phyloP scores from a whole-genome alignment of 306 rosid genomes.

The Ormosia semicastrata region DNA sequence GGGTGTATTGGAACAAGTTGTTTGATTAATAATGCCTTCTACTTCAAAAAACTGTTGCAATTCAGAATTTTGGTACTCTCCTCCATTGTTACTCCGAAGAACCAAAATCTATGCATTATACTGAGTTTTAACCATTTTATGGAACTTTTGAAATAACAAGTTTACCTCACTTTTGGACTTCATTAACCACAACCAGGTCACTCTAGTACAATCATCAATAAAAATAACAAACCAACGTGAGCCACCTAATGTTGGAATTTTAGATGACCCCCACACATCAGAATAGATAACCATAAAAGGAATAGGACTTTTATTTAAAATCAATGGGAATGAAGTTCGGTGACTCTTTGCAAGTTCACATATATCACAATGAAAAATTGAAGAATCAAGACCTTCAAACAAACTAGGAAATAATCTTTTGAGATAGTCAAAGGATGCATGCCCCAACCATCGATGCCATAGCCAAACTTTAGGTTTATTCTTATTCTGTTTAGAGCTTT shows the following conservation, averaged over 20 bases:
- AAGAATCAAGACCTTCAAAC: not conserved
- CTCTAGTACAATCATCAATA: not conserved
- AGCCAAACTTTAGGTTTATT: not conserved
- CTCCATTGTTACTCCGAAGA: not conserved
- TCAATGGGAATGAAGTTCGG: not conserved
- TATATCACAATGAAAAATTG: not conserved
- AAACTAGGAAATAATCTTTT: not conserved
- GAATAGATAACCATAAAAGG: not conserved
- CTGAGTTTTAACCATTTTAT: slow-evolving; percentile 10
- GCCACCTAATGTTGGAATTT: not conserved
- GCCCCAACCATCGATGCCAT: not conserved
- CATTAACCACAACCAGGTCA: not conserved
- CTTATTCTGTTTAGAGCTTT: not conserved
- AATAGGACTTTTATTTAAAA: not conserved
- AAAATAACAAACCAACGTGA: slow-evolving; percentile 19
- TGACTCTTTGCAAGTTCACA: not conserved
- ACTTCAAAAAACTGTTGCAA: not conserved
- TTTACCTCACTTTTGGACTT: not conserved
- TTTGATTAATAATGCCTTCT: not conserved
- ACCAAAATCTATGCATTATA: not conserved
- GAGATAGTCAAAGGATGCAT: not conserved
- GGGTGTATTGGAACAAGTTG: not conserved
- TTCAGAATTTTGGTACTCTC: not conserved
- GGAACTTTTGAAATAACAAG: not conserved
- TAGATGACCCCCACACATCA: not conserved